A percentile compares a stretch with the other conserved stretches of the same genome.
Conservation (phyloP, 2,329 filamentous ascomycete species). For the Podosphaera xanthii region DNA sequence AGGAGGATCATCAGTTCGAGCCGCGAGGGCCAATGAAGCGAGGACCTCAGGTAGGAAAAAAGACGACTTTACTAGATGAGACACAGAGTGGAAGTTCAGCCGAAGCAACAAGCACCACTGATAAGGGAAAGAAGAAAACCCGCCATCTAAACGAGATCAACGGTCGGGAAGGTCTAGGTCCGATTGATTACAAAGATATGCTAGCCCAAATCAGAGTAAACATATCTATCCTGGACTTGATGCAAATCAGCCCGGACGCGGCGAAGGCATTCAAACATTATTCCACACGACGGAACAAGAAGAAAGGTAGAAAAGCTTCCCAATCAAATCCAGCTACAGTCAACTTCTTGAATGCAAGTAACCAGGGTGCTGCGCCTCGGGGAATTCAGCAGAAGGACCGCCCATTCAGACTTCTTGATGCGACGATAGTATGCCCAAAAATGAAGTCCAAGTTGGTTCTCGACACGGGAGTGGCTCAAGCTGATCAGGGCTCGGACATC, state of each 20-base stretch:
- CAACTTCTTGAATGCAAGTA: background rate
- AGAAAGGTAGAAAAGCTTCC: background rate
- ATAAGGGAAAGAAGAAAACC: too few species aligned
- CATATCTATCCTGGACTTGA: background rate
- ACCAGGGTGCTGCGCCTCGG: background rate
- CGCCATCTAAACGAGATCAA: too few species aligned
- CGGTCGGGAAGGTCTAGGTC: background rate
- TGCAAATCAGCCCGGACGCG: background rate
- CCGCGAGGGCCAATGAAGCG: background rate
- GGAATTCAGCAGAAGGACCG: background rate
- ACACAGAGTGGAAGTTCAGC: too few species aligned
- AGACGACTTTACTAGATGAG: background rate
- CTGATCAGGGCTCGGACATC: background rate
- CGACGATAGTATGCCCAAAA: background rate
- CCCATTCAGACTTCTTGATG: background rate
- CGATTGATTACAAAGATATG: background rate
- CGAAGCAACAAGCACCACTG: too few species aligned
- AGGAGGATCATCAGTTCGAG: background rate
- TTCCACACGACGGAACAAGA: background rate
- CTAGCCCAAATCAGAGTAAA: background rate
- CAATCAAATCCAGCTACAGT: background rate
- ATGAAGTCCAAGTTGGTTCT: background rate
- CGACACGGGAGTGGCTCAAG: background rate
- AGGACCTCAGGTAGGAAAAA: background rate
- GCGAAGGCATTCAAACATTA: background rate